Conservation (phyloP, 208 protist species). For the Leishmania turanica region DNA sequence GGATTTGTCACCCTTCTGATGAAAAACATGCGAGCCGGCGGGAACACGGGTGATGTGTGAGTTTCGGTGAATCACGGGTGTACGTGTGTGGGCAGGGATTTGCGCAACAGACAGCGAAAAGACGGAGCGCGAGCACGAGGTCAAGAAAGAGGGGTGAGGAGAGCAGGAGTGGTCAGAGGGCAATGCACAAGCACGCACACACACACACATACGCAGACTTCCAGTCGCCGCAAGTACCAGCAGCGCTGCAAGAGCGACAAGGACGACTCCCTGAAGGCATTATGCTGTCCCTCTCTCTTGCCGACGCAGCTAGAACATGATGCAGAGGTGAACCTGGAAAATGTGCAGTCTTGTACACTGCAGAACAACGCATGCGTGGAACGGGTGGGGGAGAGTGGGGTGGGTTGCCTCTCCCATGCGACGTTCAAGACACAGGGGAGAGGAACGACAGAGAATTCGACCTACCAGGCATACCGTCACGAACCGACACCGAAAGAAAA, state of each 20-base stretch:
- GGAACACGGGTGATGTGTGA: background rate
- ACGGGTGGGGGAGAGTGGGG: background rate
- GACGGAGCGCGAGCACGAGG: background rate
- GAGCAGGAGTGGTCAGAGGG: background rate
- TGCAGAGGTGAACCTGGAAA: background rate
- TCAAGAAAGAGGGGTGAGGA: background rate
- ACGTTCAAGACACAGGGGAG: background rate
- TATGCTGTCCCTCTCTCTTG: background rate
- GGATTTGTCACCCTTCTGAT: slow-evolving; percentile 15
- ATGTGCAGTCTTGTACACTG: no score
- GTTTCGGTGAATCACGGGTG: background rate
- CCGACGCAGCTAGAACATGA: background rate
- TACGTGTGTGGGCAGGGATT: background rate
- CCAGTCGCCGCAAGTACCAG: background rate
- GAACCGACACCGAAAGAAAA: background rate
- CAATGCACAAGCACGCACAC: background rate
- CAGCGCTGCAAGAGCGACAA: background rate
- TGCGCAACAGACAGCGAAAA: background rate
- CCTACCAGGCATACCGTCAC: background rate
- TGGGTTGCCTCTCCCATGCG: background rate
- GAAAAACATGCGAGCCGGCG: background rate
- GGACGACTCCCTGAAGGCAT: background rate
- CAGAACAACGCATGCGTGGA: no score
- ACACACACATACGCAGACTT: background rate
- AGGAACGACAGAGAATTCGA: background rate